phyloP scores from a whole-genome alignment of 345 rosid species.

The Boechera retrofracta region DNA sequence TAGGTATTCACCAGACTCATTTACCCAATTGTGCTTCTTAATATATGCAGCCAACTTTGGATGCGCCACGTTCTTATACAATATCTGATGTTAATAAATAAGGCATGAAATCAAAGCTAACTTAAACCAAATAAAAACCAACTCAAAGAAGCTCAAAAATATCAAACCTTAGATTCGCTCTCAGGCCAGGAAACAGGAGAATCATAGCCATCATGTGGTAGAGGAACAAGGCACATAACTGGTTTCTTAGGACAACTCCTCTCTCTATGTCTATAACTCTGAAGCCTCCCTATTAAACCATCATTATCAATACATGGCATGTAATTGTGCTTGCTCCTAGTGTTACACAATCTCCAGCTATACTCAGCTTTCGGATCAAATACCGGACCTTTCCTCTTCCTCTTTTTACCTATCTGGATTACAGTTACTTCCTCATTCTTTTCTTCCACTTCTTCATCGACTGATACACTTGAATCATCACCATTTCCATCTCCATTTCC shows the following conservation, averaged over 20 bases:
- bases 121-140: constrained; percentile 11
- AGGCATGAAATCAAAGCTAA: constrained; percentile 33
- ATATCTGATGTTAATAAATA: constrained; percentile 58
- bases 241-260: constrained; percentile 82
- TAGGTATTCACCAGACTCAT: constrained; percentile 69
- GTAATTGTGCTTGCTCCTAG: constrained; percentile 91
- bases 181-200: constrained; percentile 83
- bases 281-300: constrained; percentile 64
- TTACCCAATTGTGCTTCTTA: constrained; percentile 77
- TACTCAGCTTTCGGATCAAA: constrained; percentile 86
- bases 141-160: constrained; percentile 20
- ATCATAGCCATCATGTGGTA: constrained; percentile 78
- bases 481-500: constrained; percentile 54
- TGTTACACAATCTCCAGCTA: constrained; percentile 82
- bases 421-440: constrained; percentile 54
- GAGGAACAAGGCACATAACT: constrained; percentile 85
- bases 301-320: constrained; percentile 94
- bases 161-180: constrained; percentile 72
- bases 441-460: constrained; percentile 56
- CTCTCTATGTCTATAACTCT: constrained; percentile 76
- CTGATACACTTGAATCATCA: constrained; percentile 53
- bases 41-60: constrained; percentile 82
- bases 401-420: constrained; percentile 52
- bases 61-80: constrained; percentile 84
- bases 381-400: constrained; percentile 78